A percentile compares a stretch with the other conserved stretches of the same genome.
Conservation (phyloP, 495 filamentous ascomycete species). For the Aspergillus ostianus region DNA sequence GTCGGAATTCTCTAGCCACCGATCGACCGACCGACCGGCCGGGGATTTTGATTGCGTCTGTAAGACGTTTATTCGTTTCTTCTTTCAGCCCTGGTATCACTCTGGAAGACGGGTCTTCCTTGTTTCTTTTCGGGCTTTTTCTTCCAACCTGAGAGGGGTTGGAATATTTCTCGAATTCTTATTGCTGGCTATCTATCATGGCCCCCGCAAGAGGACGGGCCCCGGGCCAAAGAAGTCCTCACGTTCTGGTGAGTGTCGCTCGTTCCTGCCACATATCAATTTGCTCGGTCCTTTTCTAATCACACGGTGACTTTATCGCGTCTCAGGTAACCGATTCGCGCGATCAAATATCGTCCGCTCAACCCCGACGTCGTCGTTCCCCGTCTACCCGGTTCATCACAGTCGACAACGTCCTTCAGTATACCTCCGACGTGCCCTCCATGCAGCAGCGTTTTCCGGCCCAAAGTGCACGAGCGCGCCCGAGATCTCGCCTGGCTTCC, state of each 20-base stretch:
- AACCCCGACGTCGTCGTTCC: constrained; percentile 37
- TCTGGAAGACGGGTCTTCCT: background rate
- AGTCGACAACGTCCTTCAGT: constrained; percentile 93
- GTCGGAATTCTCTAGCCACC: too few relatives aligned
- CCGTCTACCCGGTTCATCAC: constrained; percentile 79
- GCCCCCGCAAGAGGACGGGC: constrained; percentile 38
- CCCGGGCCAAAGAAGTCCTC: constrained; percentile 51
- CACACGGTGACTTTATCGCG: constrained; percentile 3
- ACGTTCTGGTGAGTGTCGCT: constrained; percentile 49
- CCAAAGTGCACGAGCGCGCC: constrained; percentile 52
- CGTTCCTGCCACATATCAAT: constrained; percentile 5
- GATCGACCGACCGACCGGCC: background rate
- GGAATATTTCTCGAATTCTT: background rate
- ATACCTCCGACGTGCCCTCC: constrained; percentile 92
- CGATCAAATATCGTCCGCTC: constrained; percentile 42
- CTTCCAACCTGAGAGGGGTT: background rate
- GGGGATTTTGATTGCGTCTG: background rate
- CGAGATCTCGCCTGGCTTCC: constrained; percentile 41
- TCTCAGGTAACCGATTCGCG: constrained; percentile 60
- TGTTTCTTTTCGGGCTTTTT: background rate
- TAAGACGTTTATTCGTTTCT: background rate
- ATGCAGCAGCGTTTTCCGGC: constrained; percentile 81
- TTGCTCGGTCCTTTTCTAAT: constrained; percentile 6
- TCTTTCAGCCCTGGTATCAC: background rate
- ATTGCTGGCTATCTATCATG: constrained; percentile 21